Conservation (phyloP, 2,329 filamentous ascomycete genomes). For the Fonsecaea pugnacius region DNA sequence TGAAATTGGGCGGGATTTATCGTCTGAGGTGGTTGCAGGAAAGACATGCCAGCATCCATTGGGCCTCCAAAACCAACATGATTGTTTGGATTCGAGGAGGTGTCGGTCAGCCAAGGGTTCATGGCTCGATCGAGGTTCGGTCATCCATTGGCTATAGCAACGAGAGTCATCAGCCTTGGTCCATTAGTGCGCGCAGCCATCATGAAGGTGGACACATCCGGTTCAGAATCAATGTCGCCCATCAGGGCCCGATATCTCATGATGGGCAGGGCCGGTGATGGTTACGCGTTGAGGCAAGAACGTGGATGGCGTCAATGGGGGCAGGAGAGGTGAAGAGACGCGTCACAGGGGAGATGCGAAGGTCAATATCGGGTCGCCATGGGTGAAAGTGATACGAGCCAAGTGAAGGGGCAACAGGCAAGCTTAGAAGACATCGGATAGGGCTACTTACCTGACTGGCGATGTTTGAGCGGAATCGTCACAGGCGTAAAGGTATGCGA, state of each 20-base stretch:
- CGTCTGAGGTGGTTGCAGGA: slow-evolving; percentile 52
- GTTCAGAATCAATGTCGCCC: slow-evolving; percentile 8
- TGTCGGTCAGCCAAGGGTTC: slow-evolving; percentile 58
- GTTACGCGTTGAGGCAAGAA: slow-evolving; percentile 17
- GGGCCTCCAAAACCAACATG: slow-evolving; percentile 54
- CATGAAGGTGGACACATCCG: slow-evolving; percentile 6
- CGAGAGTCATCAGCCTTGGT: slow-evolving; percentile 41
- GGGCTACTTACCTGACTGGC: slow-evolving; percentile 38
- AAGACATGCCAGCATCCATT: slow-evolving; percentile 54
- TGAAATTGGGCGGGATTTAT: slow-evolving; percentile 60
- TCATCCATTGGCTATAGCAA: slow-evolving; percentile 50
- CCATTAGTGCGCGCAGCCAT: slow-evolving; percentile 25
- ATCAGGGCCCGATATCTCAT: slow-evolving; percentile 3
- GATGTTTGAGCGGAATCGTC: slow-evolving; percentile 37
- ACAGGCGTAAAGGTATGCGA: slow-evolving; percentile 38
- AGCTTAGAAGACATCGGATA: slow-evolving; percentile 29
- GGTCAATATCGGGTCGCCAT: background rate
- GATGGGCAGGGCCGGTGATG: slow-evolving; percentile 20
- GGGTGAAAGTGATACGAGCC: slow-evolving; percentile 12
- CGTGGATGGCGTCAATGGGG: slow-evolving; percentile 12
- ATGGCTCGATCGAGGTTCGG: slow-evolving; percentile 53
- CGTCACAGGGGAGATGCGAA: slow-evolving; percentile 25
- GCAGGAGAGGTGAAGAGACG: slow-evolving; percentile 19
- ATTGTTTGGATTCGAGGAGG: slow-evolving; percentile 53
- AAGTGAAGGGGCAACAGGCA: slow-evolving; percentile 11